Evolutionary conservation across 371 early-diverging fungal genomes (phyloP).

Genomic region (Mortierella polycephala): DNA sequence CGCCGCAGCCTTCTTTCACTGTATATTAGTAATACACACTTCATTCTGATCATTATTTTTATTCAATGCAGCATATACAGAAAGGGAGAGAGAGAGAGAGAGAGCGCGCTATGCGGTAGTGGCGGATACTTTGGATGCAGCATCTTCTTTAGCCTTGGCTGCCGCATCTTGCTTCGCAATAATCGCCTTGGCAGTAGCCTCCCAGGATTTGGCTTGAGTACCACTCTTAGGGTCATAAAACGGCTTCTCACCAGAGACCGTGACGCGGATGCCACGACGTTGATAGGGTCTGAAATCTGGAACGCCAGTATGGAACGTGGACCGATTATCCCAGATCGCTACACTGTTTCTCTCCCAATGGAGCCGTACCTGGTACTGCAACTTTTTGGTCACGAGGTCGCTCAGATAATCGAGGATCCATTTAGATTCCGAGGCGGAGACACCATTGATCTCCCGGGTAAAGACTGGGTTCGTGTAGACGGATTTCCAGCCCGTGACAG

Average conservation of each 20-base stretch:
- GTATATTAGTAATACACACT: too few relatives aligned
- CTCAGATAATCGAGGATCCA: slow-evolving; percentile 63
- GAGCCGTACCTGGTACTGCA: slow-evolving; percentile 75
- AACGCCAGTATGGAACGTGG: slow-evolving; percentile 64
- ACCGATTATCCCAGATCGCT: slow-evolving; percentile 77
- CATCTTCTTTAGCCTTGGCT: slow-evolving; percentile 30
- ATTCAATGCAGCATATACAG: too few relatives aligned
- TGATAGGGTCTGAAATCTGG: slow-evolving; percentile 62
- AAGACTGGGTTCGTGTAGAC: slow-evolving; percentile 72
- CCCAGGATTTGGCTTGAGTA: slow-evolving; percentile 53
- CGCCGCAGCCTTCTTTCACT: too few relatives aligned
- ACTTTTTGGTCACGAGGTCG: slow-evolving; percentile 60
- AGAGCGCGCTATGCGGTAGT: too few relatives aligned
- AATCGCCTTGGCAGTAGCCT: slow-evolving; percentile 34
- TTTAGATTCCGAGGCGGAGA: slow-evolving; percentile 65
- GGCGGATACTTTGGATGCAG: neutral
- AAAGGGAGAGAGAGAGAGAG: too few relatives aligned
- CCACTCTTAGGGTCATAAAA: slow-evolving; percentile 65
- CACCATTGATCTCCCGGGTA: slow-evolving; percentile 65
- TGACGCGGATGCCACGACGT: slow-evolving; percentile 62
- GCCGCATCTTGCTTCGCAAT: slow-evolving; percentile 50
- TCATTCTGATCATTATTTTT: too few relatives aligned
- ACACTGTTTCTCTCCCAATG: slow-evolving; percentile 69
- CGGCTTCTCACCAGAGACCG: slow-evolving; percentile 67
- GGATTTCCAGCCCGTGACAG: slow-evolving; percentile 76